Conservation (phyloP, 495 filamentous ascomycete genomes). For the Saxophila tyrrhenica region DNA sequence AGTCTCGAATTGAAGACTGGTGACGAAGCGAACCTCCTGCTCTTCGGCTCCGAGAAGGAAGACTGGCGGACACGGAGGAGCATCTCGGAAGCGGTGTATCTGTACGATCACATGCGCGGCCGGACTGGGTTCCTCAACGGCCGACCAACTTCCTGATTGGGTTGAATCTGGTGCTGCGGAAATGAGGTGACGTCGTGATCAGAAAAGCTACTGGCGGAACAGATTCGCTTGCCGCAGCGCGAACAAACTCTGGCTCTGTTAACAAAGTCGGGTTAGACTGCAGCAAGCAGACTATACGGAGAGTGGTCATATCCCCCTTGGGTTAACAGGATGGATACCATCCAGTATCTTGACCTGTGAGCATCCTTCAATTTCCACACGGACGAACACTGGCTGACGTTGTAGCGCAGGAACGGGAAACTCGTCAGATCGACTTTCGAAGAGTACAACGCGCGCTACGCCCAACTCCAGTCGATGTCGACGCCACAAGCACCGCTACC, state of each 20-base stretch:
- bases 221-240: too few relatives aligned
- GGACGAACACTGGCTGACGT: too few relatives aligned
- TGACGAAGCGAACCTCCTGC: conserved; percentile 8
- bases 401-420: too few relatives aligned
- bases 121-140: background rate
- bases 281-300: too few relatives aligned
- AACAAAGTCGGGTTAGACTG: too few relatives aligned
- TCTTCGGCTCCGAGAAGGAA: conserved; percentile 19
- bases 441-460: too few relatives aligned
- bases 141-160: background rate
- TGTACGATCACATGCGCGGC: conserved; percentile 11
- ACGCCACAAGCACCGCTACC: background rate
- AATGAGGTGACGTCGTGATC: background rate
- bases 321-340: too few relatives aligned
- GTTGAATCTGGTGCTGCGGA: background rate
- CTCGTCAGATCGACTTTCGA: too few relatives aligned
- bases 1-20: conserved; percentile 2
- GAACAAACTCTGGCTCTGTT: too few relatives aligned
- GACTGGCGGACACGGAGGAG: conserved; percentile 26
- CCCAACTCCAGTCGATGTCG: background rate
- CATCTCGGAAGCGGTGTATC: conserved; percentile 26
- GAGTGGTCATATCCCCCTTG: too few relatives aligned
- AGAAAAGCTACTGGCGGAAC: background rate
- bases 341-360: too few relatives aligned
- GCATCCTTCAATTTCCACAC: too few relatives aligned